phyloP scores from a whole-genome alignment of 139 green algal genomes.

The Astrephomene gubernaculifera region DNA sequence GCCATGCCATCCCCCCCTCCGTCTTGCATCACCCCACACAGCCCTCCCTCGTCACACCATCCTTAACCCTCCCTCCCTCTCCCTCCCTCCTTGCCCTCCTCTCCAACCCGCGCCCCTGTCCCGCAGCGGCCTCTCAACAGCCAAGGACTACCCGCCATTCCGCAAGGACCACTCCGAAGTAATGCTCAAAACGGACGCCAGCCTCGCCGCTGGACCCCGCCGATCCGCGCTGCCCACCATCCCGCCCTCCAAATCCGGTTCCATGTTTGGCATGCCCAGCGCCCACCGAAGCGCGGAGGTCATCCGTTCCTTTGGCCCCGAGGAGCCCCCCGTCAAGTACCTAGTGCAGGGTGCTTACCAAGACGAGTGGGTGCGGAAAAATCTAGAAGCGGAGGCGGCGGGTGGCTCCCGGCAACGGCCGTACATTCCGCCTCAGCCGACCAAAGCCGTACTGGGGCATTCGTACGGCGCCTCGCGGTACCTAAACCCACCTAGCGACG shows the following conservation, averaged over 20 bases:
- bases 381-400: slow-evolving; percentile 41
- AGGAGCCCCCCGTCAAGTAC: slow-evolving; percentile 65
- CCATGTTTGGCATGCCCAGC: slow-evolving; percentile 52
- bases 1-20: too few species aligned
- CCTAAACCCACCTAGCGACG: slow-evolving; percentile 38
- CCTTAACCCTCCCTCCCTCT: neutral
- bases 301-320: slow-evolving; percentile 38
- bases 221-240: slow-evolving; percentile 22
- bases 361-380: slow-evolving; percentile 52
- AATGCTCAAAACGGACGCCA: slow-evolving; percentile 14
- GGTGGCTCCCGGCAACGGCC: neutral
- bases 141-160: slow-evolving; percentile 56
- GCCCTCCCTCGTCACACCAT: too few species aligned
- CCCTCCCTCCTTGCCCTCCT: neutral
- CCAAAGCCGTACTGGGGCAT: slow-evolving; percentile 51
- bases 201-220: neutral
- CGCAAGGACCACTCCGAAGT: slow-evolving; percentile 39
- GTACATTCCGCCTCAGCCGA: slow-evolving; percentile 61
- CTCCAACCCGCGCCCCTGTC: neutral
- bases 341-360: slow-evolving; percentile 64
- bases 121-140: slow-evolving; percentile 57
- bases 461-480: slow-evolving; percentile 50
- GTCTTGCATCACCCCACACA: too few species aligned
- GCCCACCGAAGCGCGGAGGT: slow-evolving; percentile 46
- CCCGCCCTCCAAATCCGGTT: slow-evolving; percentile 28